Base-by-base conservation (phyloP, 1,139 yeast species). In the Lodderomyces jiufengensis region DNA sequence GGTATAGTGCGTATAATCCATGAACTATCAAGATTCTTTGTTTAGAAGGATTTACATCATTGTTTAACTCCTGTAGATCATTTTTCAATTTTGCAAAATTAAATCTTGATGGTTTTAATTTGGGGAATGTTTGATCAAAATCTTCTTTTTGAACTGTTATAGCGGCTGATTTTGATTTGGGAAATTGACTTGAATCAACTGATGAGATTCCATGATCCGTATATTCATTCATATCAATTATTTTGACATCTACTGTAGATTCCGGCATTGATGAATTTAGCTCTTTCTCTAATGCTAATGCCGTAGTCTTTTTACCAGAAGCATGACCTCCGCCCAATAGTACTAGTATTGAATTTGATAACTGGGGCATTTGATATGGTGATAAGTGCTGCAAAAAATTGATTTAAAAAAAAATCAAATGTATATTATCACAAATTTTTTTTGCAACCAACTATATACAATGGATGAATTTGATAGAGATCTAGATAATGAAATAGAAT, bases 1-100 rank as follows among this genome's bases (percentile, higher is more conserved):
- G 82, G 51, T 78, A 84, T 27, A 90, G 65, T 0, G 95, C 94
- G 52, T 88, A 88, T 24, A 84, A 64, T 0, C 97, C 97, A 54
- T 82, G 83, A 2, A 87, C 73, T 9, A 88, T 60, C 9, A 80
- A 58, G 8, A 85, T 66, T 43, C 61, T 69, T 21, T 52, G 59
- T 1, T 48, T 44, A 2, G 9, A 12, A 7, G 15, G 20, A 22
- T 18, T n/a, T 16, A 10, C n/a, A 6, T 4, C 11, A 8, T 4
- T 4, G 21, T 10, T 27, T 7, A n/a, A n/a, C n/a, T n/a, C 15
- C 38, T 41, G n/a, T 23, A 54, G 36, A 32, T 47, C 47, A 1
- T 33, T 20, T 18, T 48, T 43, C 34, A 68, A 45, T 16, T 46
- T 32, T 15, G 38, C 57, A 39, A 68, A 69, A 38, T 65, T 56